Conservation (phyloP, 2,329 filamentous ascomycete species). For the Botrytis byssoidea region DNA sequence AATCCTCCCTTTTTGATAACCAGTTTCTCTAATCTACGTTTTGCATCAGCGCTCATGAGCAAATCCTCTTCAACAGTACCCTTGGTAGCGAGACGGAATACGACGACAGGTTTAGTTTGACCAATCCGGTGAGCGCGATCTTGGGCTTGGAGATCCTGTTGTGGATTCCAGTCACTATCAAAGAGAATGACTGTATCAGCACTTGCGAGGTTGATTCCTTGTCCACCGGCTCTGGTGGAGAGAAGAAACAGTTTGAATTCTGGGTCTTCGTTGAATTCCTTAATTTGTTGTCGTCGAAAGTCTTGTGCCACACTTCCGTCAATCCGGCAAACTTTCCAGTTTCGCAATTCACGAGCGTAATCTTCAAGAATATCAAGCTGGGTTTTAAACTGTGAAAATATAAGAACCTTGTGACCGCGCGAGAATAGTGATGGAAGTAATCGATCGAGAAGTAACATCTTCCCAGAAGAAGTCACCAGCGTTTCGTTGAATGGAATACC, state of each 20-base stretch:
- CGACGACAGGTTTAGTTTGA: constrained; percentile 85
- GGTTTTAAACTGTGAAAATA: constrained; percentile 96
- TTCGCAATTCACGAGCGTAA: constrained; percentile 74
- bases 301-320: constrained; percentile 81
- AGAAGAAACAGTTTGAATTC: constrained; percentile 77
- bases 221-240: constrained; percentile 86
- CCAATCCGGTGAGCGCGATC: constrained; percentile 94
- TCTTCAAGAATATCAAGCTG: constrained; percentile 89
- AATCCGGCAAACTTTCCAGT: constrained; percentile 83
- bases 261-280: constrained; percentile 66
- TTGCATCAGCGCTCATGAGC: constrained; percentile 83
- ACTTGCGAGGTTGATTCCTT: constrained; percentile 89
- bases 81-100: constrained; percentile 91
- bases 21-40: constrained; percentile 86
- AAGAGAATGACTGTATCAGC: constrained; percentile 93
- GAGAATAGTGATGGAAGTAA: constrained; percentile 73
- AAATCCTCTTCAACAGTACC: constrained; percentile 89
- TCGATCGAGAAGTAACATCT: constrained; percentile 91
- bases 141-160: constrained; percentile 94
- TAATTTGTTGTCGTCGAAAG: constrained; percentile 68
- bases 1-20: constrained; percentile 94
- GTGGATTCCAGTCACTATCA: constrained; percentile 90
- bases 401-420: constrained; percentile 82
- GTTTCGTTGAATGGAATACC: constrained; percentile 69
- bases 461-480: constrained; percentile 83